Evolutionary conservation across 768 basidiomycete genomes (phyloP), one percentile per base, ranked within the genome.

Genomic region (Fomitopsis serialis): DNA sequence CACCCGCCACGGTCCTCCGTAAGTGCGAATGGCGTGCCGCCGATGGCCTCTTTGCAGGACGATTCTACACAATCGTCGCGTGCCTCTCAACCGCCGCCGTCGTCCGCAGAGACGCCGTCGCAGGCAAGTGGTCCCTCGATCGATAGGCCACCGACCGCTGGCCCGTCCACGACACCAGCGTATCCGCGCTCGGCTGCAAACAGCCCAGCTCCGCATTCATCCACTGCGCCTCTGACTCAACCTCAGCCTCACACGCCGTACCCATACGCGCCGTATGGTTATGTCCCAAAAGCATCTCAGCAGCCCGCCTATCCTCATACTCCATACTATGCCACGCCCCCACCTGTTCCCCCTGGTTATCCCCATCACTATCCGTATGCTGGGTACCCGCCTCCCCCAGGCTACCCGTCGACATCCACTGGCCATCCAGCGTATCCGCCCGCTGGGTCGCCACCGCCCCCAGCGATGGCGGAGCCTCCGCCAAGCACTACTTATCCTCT

Each of bases 291-390:
- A 2, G 63, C 58, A 22, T 59, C 58, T 37, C 64, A 69, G 35
- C 80, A 78, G 54, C 66, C 79, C 32, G 72, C 81, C 9, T 87
- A 87, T 64, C 82, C 85, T 0, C 86, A 87, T 55, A 68, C 80
- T 0, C 80, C 88, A 0, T 87, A 87, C 63, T 88, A 87, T 62
- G 65, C 77, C 9, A 71, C 78, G 35, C 69, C 75, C 34, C 70
- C 74, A 23, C 24, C 53, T 40, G 15, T 19, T 17, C 37, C 13
- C 15, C 22, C 45, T 8, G 37, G 53, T n/a, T 80, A 79, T 59
- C 70, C 78, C 0, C 74, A 74, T 37, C 73, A 73, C 42, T 71
- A 65, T 54, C 61, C 68, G 6, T 66, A 72, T 4, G 62, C 55
- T 2, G 56, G 61, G n/a, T 60, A 65, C 48, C 69, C 68, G 29